Base-by-base conservation (phyloP, 1,284 basidiomycete genomes). In the Leccinum pallidistipes region DNA sequence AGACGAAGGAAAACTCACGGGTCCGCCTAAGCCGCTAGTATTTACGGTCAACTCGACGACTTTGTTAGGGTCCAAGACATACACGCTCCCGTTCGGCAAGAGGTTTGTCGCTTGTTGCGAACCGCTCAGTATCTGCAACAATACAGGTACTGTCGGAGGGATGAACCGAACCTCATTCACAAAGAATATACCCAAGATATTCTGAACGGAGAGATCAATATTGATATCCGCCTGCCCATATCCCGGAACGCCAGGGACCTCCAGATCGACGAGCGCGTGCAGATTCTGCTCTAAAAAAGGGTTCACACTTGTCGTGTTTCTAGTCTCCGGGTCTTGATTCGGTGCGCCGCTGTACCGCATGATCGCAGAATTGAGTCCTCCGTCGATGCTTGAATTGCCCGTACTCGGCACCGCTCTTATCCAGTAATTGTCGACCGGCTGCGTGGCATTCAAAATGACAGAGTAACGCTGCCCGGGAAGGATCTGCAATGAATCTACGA, bases 281-380 rank as follows among this genome's bases (percentile, higher is more conserved):
- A 80, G 62, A 55, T 75, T 69, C 14, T 66, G 67, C 56, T 80
- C 79, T 21, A 66, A 8, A 34, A 78, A 58, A 7, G 71, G 63
- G 2, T 67, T 66, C 1, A 64, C 65, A 59, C 66, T 71, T 1
- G 70, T 63, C 0, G 66, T 65, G 34, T 71, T 67, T 1, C 60
- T 64, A 0, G 78, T 77, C 3, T 69, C 77, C 0, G 83, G 85
- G 16, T 85, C 81, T 3, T 53, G 61, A 3, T 57, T 62, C 1
- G 71, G 64, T 2, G 85, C 85, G 9, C 80, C 80, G 0, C 57
- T 65, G 67, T 87, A 87, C 32, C 81, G 78, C 12, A 87, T 68
- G 61, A 87, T 83, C 5, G 84, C 85, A 3, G 78, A 77, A 68
- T 80, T 84, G 24, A 79, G 65, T 3, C 81, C 81, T 9, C 74